Evolutionary conservation across 805 yeast genomes (phyloP).

Genomic region (Zygoascus biomembranicola): DNA sequence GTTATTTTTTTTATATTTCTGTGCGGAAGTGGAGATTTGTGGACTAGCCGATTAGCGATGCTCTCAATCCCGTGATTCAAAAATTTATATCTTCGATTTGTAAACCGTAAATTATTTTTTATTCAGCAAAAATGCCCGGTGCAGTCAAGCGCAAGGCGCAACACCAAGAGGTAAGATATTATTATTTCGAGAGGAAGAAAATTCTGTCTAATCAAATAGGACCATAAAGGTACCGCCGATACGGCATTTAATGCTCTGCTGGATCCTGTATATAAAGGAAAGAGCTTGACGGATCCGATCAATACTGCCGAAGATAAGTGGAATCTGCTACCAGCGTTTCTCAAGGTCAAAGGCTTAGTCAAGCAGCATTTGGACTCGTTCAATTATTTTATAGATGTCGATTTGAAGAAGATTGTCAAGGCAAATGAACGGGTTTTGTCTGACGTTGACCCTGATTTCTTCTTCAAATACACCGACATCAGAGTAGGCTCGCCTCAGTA

Average conservation of each 20-base stretch:
- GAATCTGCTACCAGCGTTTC: slow-evolving; percentile 91
- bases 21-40: no score
- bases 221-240: slow-evolving; percentile 5
- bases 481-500: slow-evolving; percentile 61
- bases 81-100: neutral
- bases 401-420: slow-evolving; percentile 80
- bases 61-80: neutral
- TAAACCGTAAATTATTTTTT: neutral
- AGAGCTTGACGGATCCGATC: slow-evolving; percentile 75
- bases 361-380: slow-evolving; percentile 98
- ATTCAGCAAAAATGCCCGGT: neutral
- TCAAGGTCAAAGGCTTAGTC: slow-evolving; percentile 91
- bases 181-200: neutral
- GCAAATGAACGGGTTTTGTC: slow-evolving; percentile 86
- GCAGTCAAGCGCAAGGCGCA: neutral
- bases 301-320: slow-evolving; percentile 86
- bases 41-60: no score
- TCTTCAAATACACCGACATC: slow-evolving; percentile 85
- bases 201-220: neutral
- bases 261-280: slow-evolving; percentile 79
- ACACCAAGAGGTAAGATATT: neutral
- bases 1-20: no score
- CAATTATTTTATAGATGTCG: slow-evolving; percentile 91
- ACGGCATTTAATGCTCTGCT: slow-evolving; percentile 58
- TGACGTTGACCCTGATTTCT: slow-evolving; percentile 97